Base-by-base conservation (phyloP, 352 stramenopile genomes). In the Globisporangium spinosum region DNA sequence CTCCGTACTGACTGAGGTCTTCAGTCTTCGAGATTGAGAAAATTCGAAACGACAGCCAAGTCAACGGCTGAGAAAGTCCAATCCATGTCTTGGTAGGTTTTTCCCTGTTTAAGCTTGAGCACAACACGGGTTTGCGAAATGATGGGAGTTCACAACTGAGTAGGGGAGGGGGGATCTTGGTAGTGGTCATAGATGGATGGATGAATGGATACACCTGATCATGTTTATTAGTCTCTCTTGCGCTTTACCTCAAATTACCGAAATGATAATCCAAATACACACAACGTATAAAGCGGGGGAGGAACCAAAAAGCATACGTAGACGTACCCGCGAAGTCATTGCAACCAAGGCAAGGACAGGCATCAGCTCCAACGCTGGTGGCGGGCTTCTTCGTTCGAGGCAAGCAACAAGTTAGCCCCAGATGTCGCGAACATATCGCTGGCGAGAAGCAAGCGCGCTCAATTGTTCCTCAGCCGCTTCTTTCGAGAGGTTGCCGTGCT, bases 361-460 rank as follows among this genome's bases (percentile, higher is more conserved):
- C 15, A 51, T 45, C 5, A 51, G 43, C 17, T 51, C 43, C 43
- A 51, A 17, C 8, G 6, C 17, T 51, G 43, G 7, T 22, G 25
- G 8, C 10, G 53, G n/a, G 53, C 53, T 58, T 32, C n/a, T 25
- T 45, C 55, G 13, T 25, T 51, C 15, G 6, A 51, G 43, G 17
- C 8, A 7, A n/a, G 32, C 32, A 27, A 45, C 8, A 12, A 29
- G 3, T 35, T 67, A 75, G 70, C 69, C 92, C 91, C 91, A 97
- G 56, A 97, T 95, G 73, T 97, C 91, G 45, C 90, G 79, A 55
- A 97, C 79, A 70, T 97, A 97, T 49, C 91, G 88, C 58, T 92
- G 79, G 40, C 82, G 75, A n/a, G 77, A 67, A 4, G 86, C 77
- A 12, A 97, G 72, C 1, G 78, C 73, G 15, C 75, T 76, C 22